phyloP scores from a whole-genome alignment of 2,329 filamentous ascomycete genomes.

The Penicillium paneum region DNA sequence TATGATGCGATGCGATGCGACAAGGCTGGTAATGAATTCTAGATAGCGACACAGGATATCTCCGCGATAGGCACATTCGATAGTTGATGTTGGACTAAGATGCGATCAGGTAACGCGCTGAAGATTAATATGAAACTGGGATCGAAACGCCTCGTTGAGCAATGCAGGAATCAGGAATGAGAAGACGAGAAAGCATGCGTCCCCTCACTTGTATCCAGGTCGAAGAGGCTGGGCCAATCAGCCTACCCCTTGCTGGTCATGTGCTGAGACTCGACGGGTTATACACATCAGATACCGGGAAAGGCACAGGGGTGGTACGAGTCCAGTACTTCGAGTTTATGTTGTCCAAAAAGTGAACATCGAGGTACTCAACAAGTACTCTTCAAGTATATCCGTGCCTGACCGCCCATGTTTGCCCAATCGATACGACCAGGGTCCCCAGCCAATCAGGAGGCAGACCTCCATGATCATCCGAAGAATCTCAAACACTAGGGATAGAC shows the following conservation, averaged over 20 bases:
- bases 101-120: conserved; percentile 1
- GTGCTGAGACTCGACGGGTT: conserved; percentile 12
- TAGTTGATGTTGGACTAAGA: conserved; percentile 1
- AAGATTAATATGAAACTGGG: conserved; percentile 7
- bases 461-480: neutral
- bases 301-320: neutral
- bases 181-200: conserved; percentile 8
- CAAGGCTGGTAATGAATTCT: conserved; percentile 1
- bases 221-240: conserved; percentile 35
- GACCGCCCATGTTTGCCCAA: conserved; percentile 26
- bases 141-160: conserved; percentile 16
- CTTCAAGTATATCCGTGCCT: conserved; percentile 14
- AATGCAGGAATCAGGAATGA: conserved; percentile 18
- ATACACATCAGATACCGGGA: conserved; percentile 4
- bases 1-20: conserved; percentile 22
- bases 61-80: conserved; percentile 8
- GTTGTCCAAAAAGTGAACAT: neutral
- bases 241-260: conserved; percentile 7
- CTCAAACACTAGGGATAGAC: neutral
- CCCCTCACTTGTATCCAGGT: conserved; percentile 22
- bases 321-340: neutral
- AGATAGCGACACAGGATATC: neutral
- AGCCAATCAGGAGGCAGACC: conserved; percentile 9
- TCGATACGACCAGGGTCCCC: conserved; percentile 11
- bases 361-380: conserved; percentile 2